Evolutionary conservation across 495 filamentous ascomycete genomes (phyloP), one percentile per base, ranked within the genome.

Genomic region (Penicillium simplicissimum): DNA sequence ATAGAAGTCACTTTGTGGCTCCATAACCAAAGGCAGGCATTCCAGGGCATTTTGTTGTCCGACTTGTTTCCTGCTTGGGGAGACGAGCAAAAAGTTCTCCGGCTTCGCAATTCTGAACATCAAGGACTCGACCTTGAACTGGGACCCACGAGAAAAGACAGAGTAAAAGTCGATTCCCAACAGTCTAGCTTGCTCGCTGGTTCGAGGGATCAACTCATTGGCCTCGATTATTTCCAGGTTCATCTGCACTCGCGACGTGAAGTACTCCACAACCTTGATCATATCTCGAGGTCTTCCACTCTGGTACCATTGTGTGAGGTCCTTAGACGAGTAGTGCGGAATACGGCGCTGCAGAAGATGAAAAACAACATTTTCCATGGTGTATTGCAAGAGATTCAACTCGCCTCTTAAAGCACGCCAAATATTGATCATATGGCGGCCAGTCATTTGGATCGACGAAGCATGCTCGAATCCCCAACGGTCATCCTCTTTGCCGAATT

Each of bases 61-160:
- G 25, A 98, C 93, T 67, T 98, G 96, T 74, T 92, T 95, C 57
- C 85, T 83, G 67, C 89, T 94, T 1, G 95, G 95, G 7, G 93
- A 97, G 25, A 96, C 83, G 5, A 98, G 80, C 19, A 98, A 70
- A 70, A 96, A 96, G 64, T 95, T 96, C 73, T 98, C 95, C 0
- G 95, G 92, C 71, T 98, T 98, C 48, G 94, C 96, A 64, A 98
- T 97, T 53, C 95, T 87, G 66, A 98, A 97, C 95, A 98, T 98
- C 63, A 97, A 85, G 1, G 92, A 96, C 76, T 98, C 95, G 45
- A 98, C 95, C 69, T 98, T 98, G 81, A 96, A 97, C 70, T 98
- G 95, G 8, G 93, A 97, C 28, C 95, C 96, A 36, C 95, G 84
- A 15, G 90, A 90, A 70, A 96, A 93, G 51, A 98, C 93, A 0